Base-by-base conservation (phyloP, 1,284 basidiomycete species). In the Singerocomus inundabilis region DNA sequence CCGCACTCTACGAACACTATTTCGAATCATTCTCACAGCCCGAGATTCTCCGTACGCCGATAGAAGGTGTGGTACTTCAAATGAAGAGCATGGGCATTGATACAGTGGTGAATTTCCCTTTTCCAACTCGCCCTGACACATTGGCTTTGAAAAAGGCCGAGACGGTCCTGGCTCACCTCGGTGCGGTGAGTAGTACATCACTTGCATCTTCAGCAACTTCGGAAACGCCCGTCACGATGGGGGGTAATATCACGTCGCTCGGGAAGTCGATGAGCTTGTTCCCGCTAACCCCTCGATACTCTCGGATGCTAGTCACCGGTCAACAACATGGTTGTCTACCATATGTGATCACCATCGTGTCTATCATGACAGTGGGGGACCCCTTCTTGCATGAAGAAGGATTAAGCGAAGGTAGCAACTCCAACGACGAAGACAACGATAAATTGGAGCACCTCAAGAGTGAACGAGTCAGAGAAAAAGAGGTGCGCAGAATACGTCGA, bases 71-170 rank as follows among this genome's bases (percentile, higher is more conserved):
- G 24, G 93, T 99, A 11, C 77, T 99, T 31, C 93, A 98, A 70
- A 99, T 99, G 97, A 99, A 99, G 77, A 88, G 86, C 66, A 98
- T 99, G 95, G 93, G 98, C 65, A 95, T 99, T 53, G 95, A 98
- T 63, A 81, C 92, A 0, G 93, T 99, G 21, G 79, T 91, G 60
- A 98, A 98, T 70, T 99, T 99, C 68, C 97, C 97, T 10, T 99
- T 99, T 73, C 97, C 97, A 0, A 98, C 97, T 0, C 88, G 96
- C 9, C 97, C 97, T 0, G 91, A 98, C 66, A 81, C 88, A n/a
- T 61, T 70, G 5, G 80, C 84, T 10, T 74, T 99, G 26, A 79
- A 75, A 48, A 87, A 88, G 61, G 94, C 97, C 1, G 96, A 99
- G 69, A 82, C 79, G 36, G 75, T 88, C 3, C 76, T 99, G 31